phyloP scores from a whole-genome alignment of 2,329 filamentous ascomycete species.

The Fusarium buharicum region DNA sequence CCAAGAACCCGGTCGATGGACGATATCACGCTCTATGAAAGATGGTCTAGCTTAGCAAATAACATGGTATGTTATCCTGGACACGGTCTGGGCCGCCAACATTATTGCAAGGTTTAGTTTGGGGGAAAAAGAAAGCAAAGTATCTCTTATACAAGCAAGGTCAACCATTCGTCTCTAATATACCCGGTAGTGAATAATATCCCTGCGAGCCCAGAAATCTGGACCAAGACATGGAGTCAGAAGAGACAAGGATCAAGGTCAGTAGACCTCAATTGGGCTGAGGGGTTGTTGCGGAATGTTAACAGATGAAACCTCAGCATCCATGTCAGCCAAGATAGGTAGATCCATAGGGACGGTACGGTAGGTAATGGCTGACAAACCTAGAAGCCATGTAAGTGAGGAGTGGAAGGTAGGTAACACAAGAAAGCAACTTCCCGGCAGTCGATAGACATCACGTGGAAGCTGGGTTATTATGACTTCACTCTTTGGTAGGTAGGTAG shows the following conservation, averaged over 20 bases:
- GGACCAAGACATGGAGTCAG: conserved; percentile 12
- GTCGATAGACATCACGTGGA: conserved; percentile 18
- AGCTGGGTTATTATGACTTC: too few species aligned
- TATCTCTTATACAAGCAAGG: neutral
- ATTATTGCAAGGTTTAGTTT: neutral
- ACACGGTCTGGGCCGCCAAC: neutral
- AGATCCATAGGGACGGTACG: neutral
- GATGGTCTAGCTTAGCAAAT: neutral
- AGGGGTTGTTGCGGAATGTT: conserved; percentile 19
- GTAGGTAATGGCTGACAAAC: neutral
- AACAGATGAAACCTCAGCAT: conserved; percentile 6
- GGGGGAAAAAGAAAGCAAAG: conserved; percentile 7
- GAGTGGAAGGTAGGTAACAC: neutral
- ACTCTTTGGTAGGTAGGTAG: too few species aligned
- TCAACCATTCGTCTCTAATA: neutral
- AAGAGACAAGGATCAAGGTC: conserved; percentile 10
- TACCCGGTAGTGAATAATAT: conserved; percentile 7
- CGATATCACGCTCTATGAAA: neutral
- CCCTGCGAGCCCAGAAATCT: conserved; percentile 7
- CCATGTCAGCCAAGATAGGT: neutral
- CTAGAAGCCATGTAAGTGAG: conserved; percentile 16
- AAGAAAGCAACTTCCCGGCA: neutral
- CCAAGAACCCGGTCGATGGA: conserved; percentile 33
- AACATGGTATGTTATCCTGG: neutral
- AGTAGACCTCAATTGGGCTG: neutral